Percentiles rank a stretch among this genome's conserved stretches.
Evolutionary conservation across 129 eudicot species (phyloP).

Genomic region (Escallonia rubra): DNA sequence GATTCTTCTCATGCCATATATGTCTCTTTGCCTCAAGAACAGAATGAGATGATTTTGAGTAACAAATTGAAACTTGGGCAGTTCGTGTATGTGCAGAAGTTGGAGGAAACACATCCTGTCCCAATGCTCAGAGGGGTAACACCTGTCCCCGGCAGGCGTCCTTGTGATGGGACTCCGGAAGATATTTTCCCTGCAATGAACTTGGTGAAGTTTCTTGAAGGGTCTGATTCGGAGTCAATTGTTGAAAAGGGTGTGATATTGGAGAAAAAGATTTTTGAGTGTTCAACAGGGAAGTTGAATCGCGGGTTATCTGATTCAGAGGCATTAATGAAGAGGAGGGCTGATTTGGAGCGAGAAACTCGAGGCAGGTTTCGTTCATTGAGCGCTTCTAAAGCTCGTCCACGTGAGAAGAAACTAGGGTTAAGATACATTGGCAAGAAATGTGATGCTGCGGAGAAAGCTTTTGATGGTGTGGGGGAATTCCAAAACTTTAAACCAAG

Average conservation of each 20-base stretch:
- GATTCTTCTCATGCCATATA: slow-evolving; percentile 42
- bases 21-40: slow-evolving; percentile 38
- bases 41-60: slow-evolving; percentile 44
- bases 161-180: slow-evolving; percentile 46
- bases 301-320: slow-evolving; percentile 33
- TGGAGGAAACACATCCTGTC: slow-evolving; percentile 31
- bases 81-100: slow-evolving; percentile 31
- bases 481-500: slow-evolving; percentile 6
- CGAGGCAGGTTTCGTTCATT: slow-evolving; percentile 12
- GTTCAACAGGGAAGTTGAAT: background rate
- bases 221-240: slow-evolving; percentile 19
- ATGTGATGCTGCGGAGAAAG: slow-evolving; percentile 12
- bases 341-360: slow-evolving; percentile 1
- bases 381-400: slow-evolving; percentile 20
- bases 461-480: slow-evolving; percentile 4
- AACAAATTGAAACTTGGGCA: slow-evolving; percentile 48
- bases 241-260: slow-evolving; percentile 44
- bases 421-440: slow-evolving; percentile 1
- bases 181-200: slow-evolving; percentile 25
- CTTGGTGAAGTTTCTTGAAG: slow-evolving; percentile 18
- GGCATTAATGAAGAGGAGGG: background rate
- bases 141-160: slow-evolving; percentile 41
- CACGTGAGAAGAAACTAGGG: slow-evolving; percentile 7
- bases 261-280: slow-evolving; percentile 29
- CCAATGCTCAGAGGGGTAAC: slow-evolving; percentile 41